Conservation (phyloP, 2,329 filamentous ascomycete genomes). For the Venturia aucupariae region DNA sequence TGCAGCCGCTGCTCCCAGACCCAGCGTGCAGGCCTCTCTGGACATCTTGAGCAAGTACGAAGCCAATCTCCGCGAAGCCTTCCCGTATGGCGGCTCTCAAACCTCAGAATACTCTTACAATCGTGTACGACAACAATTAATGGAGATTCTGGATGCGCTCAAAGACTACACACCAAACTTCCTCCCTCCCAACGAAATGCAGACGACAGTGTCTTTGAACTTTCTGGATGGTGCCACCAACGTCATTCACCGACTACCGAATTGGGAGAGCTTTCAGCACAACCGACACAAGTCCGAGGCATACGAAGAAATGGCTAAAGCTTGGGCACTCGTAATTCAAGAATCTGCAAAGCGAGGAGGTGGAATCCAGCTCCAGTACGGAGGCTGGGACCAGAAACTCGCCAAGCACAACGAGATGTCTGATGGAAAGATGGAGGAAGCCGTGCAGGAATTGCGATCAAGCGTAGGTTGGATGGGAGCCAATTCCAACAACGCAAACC, state of each 20-base stretch:
- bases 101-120: slow-evolving; percentile 93
- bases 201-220: slow-evolving; percentile 71
- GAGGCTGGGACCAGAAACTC: slow-evolving; percentile 85
- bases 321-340: slow-evolving; percentile 84
- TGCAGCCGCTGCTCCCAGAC: slow-evolving; percentile 73
- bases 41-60: slow-evolving; percentile 77
- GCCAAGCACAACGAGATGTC: slow-evolving; percentile 81
- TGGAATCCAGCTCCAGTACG: slow-evolving; percentile 80
- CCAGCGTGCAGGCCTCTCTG: slow-evolving; percentile 70
- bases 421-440: slow-evolving; percentile 69
- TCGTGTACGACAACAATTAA: slow-evolving; percentile 71
- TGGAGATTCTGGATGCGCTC: slow-evolving; percentile 76
- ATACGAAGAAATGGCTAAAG: slow-evolving; percentile 90
- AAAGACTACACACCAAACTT: slow-evolving; percentile 95
- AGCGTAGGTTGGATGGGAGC: slow-evolving; percentile 69
- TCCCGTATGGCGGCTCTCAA: slow-evolving; percentile 75
- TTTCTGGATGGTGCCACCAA: slow-evolving; percentile 87
- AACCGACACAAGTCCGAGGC: slow-evolving; percentile 90
- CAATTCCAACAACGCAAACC: slow-evolving; percentile 14
- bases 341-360: slow-evolving; percentile 87
- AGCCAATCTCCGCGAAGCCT: slow-evolving; percentile 63
- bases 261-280: slow-evolving; percentile 83
- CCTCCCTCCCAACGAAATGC: slow-evolving; percentile 79
- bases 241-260: slow-evolving; percentile 77
- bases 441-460: slow-evolving; percentile 65